Base-by-base conservation (phyloP, 2,329 filamentous ascomycete genomes). In the Hypomyces perniciosus region DNA sequence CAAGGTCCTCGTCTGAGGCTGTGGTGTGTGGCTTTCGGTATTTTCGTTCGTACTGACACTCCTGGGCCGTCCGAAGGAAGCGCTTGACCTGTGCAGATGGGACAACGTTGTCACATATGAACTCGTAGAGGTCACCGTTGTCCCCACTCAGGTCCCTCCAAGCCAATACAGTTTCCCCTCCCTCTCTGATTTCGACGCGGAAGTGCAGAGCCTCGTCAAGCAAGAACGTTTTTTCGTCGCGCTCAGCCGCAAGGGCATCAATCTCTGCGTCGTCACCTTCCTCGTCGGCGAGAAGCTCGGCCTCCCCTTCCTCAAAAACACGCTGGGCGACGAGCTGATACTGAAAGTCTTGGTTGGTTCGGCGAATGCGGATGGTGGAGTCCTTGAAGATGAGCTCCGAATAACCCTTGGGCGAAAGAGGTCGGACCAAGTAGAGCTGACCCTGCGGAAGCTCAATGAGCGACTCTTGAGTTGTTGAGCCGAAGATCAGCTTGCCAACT, bases 331-430 rank as follows among this genome's bases (percentile, higher is more conserved):
- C 92, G 9, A 99, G 88, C 68, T 99, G 93, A 68, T 97, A 99
- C 64, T 99, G 91, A 64, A 88, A 96, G 48, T 97, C 90, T 67
- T 96, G 91, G 20, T 88, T 91, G 12, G 93, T 97, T 57, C 89
- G 84, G 57, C 95, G 86, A 64, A 99, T 95, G 56, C 86, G 90
- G 48, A 92, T 90, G 43, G 90, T 88, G 37, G 90, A 87, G 83
- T 99, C 93, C 70, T 93, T 96, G 79, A 96, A 99, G 71, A 99
- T 95, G 66, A 97, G 90, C 71, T 99, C 93, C 1, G 92, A 96
- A 68, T 96, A 97, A 58, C 93, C 93, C 70, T 99, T 99, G 51
- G 92, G 90, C 6, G 92, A 97, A 45, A 90, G 81, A 8, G 93
- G 93, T 62, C 93, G 88, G 61, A 99, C 93, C 59, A 99, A 86